A percentile compares a stretch with the other conserved stretches of the same genome.
phyloP scores from a whole-genome alignment of 495 filamentous ascomycete genomes.

The Xanthoparmelia taractica region DNA sequence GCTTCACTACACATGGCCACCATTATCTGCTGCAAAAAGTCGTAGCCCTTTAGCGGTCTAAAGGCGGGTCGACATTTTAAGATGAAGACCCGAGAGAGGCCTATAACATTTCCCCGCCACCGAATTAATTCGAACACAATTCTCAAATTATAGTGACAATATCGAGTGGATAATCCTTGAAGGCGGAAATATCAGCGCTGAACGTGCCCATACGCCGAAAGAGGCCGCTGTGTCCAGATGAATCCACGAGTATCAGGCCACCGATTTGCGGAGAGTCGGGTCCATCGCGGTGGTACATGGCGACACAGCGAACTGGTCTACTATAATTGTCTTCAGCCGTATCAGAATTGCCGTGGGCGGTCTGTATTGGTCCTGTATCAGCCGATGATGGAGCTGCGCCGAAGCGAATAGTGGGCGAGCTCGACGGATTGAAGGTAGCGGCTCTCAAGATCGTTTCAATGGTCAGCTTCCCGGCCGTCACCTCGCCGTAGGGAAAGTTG shows the following conservation, averaged over 20 bases:
- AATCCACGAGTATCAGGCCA: constrained; percentile 12
- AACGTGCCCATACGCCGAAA: constrained; percentile 16
- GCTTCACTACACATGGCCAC: too few relatives aligned
- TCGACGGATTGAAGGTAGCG: constrained; percentile 7
- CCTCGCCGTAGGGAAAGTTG: constrained; percentile 7
- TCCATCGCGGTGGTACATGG: constrained; percentile 6
- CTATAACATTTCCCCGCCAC: too few relatives aligned
- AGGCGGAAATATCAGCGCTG: constrained; percentile 4
- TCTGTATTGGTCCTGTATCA: not conserved
- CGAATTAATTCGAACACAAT: too few relatives aligned
- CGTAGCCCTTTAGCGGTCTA: too few relatives aligned
- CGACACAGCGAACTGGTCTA: constrained; percentile 12
- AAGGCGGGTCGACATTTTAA: too few relatives aligned
- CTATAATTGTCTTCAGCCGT: constrained; percentile 8
- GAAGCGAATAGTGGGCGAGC: constrained; percentile 7
- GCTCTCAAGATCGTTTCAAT: constrained; percentile 7
- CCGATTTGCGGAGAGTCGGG: not conserved
- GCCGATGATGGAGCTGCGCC: constrained; percentile 9
- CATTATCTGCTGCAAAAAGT: too few relatives aligned
- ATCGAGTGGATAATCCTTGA: not conserved
- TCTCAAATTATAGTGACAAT: constrained; percentile 9
- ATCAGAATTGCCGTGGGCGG: constrained; percentile 4
- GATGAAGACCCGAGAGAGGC: too few relatives aligned
- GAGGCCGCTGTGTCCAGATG: not conserved
- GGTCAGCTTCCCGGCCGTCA: constrained; percentile 4